A percentile compares a stretch with the other conserved stretches of the same genome.
Conservation (phyloP, 805 yeast species). For the Ogataea angusta region DNA sequence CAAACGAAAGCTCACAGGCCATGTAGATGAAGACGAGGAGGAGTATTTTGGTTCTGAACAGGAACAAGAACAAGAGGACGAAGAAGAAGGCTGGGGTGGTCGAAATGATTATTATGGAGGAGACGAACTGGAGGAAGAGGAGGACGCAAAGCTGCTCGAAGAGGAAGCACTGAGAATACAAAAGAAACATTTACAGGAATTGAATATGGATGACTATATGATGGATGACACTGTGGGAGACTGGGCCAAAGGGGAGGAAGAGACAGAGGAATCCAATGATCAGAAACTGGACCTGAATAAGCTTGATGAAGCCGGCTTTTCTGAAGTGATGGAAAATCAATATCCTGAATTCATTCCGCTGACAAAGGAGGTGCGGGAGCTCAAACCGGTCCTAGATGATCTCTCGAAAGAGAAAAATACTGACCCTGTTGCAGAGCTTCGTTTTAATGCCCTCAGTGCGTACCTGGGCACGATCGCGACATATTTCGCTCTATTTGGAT, state of each 20-base stretch:
- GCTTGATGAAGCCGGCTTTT: slow-evolving; percentile 52
- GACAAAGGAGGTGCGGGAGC: slow-evolving; percentile 51
- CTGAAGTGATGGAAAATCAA: slow-evolving; percentile 51
- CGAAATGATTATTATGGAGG: slow-evolving; percentile 57
- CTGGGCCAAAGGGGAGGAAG: slow-evolving; percentile 58
- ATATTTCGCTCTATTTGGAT: slow-evolving; percentile 72
- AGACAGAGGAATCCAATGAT: slow-evolving; percentile 32
- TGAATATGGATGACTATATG: slow-evolving; percentile 69
- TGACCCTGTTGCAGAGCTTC: slow-evolving; percentile 43
- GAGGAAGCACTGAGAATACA: slow-evolving; percentile 87
- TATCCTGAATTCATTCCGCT: slow-evolving; percentile 87
- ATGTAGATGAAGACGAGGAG: slow-evolving; percentile 47
- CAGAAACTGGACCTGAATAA: slow-evolving; percentile 41
- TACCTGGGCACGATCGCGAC: slow-evolving; percentile 76
- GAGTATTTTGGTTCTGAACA: slow-evolving; percentile 40
- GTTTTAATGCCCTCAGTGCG: slow-evolving; percentile 68
- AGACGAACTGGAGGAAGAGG: slow-evolving; percentile 71
- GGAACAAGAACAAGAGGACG: slow-evolving; percentile 30
- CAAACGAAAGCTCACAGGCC: slow-evolving; percentile 36
- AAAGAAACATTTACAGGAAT: slow-evolving; percentile 70
- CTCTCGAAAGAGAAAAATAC: slow-evolving; percentile 30
- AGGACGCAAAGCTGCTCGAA: slow-evolving; percentile 72
- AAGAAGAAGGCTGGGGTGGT: slow-evolving; percentile 39
- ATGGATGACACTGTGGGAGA: slow-evolving; percentile 79
- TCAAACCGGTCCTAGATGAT: slow-evolving; percentile 41